Evolutionary conservation across 208 protist species (phyloP).

Genomic region (Trypanosoma cruzi): DNA sequence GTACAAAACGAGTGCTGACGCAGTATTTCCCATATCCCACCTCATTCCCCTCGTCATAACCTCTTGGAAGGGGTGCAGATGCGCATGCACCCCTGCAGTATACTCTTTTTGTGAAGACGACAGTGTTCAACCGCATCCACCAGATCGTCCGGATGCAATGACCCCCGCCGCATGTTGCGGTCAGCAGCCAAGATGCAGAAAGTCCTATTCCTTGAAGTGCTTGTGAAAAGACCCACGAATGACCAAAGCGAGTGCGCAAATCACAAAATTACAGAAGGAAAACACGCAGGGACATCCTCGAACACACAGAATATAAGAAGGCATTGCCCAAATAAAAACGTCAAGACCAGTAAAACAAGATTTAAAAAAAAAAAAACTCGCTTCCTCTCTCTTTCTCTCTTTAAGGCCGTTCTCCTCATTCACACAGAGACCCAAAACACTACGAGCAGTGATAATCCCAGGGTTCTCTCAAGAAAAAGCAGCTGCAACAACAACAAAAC

Average conservation of each 20-base stretch:
- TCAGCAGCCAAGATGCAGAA: background rate
- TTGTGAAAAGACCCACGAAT: background rate
- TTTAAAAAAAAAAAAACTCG: conserved; percentile 15
- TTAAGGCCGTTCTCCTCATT: background rate
- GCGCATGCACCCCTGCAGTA: background rate
- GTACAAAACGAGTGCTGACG: conserved; percentile 30
- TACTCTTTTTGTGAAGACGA: background rate
- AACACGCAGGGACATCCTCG: background rate
- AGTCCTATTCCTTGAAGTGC: background rate
- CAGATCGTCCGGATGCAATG: background rate
- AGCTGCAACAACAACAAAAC: background rate
- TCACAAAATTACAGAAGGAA: background rate
- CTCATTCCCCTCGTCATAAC: conserved; percentile 49
- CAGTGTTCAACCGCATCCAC: conserved; percentile 1
- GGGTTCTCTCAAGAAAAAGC: background rate
- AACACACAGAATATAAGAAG: background rate
- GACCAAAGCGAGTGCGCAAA: background rate
- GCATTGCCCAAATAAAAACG: background rate
- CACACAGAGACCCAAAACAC: background rate
- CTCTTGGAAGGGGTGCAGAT: conserved; percentile 39
- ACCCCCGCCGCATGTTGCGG: background rate
- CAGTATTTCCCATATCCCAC: conserved; percentile 32
- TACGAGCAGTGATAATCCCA: background rate
- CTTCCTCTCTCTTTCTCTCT: background rate
- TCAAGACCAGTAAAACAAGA: background rate